Conservation (phyloP, 2,329 filamentous ascomycete genomes). For the Scortechinia acanthostroma region DNA sequence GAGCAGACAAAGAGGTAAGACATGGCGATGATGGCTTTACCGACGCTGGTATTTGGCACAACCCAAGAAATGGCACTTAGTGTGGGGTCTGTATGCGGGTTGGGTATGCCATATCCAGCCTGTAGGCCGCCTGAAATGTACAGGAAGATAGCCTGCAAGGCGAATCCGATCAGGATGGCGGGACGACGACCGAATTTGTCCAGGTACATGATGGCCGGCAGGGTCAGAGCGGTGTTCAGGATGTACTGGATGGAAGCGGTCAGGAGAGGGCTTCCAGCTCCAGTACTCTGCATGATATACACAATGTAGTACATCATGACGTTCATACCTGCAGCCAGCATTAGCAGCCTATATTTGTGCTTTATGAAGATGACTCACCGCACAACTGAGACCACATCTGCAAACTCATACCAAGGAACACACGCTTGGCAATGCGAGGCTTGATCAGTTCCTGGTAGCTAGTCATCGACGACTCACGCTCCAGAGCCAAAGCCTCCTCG, state of each 20-base stretch:
- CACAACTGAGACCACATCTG: background rate
- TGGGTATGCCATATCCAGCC: conserved; percentile 43
- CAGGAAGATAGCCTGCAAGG: conserved; percentile 33
- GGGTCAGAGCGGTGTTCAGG: conserved; percentile 52
- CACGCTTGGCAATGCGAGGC: background rate
- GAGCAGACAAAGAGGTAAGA: conserved; percentile 69
- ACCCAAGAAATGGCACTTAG: conserved; percentile 26
- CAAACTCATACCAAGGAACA: background rate
- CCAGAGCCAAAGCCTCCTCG: background rate
- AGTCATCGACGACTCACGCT: background rate
- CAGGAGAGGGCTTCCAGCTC: conserved; percentile 30
- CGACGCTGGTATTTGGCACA: conserved; percentile 36
- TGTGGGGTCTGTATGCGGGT: conserved; percentile 49
- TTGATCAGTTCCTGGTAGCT: background rate
- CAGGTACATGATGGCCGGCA: conserved; percentile 52
- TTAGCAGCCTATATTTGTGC: too few relatives aligned
- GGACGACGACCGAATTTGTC: conserved; percentile 51
- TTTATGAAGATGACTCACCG: too few relatives aligned
- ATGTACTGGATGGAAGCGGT: conserved; percentile 57
- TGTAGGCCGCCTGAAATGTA: conserved; percentile 38
- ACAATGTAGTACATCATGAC: conserved; percentile 38
- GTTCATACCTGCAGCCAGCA: too few relatives aligned
- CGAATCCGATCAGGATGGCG: conserved; percentile 47
- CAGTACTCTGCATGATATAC: conserved; percentile 51
- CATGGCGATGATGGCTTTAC: conserved; percentile 60